Percentiles rank a stretch among this genome's conserved stretches.
phyloP scores from a whole-genome alignment of 805 yeast genomes.

The Isabelozyma pseudorhagii region DNA sequence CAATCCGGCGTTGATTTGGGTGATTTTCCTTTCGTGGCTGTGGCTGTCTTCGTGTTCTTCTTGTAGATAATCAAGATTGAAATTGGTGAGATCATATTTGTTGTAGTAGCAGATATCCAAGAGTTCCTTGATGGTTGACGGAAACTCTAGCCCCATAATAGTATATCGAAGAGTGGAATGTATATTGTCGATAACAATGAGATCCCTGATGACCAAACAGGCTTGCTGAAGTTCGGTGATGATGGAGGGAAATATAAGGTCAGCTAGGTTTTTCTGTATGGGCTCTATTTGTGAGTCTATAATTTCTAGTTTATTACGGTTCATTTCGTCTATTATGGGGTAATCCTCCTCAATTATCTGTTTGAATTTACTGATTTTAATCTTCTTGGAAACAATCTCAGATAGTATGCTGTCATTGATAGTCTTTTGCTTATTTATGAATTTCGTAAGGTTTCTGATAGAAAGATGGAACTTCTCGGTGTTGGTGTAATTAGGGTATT shows the following conservation, averaged over 20 bases:
- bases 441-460: slow-evolving; percentile 8
- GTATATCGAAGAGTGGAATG: slow-evolving; percentile 19
- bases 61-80: slow-evolving; percentile 4
- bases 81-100: slow-evolving; percentile 3
- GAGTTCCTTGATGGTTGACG: slow-evolving; percentile 26
- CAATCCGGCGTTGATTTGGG: slow-evolving; percentile 30
- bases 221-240: slow-evolving; percentile 10
- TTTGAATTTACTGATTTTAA: slow-evolving; percentile 15
- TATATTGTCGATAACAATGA: slow-evolving; percentile 23
- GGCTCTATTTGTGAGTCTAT: slow-evolving; percentile 25
- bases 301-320: slow-evolving; percentile 21
- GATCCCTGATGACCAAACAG: slow-evolving; percentile 16
- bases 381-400: slow-evolving; percentile 18
- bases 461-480: slow-evolving; percentile 5
- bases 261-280: slow-evolving; percentile 18
- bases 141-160: slow-evolving; percentile 35
- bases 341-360: slow-evolving; percentile 13
- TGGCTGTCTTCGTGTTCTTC: slow-evolving; percentile 7
- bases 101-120: slow-evolving; percentile 27
- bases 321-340: slow-evolving; percentile 11
- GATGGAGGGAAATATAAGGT: slow-evolving; percentile 18
- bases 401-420: slow-evolving; percentile 21
- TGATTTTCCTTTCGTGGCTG: slow-evolving; percentile 12
- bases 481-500: background rate
- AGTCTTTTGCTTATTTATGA: slow-evolving; percentile 15